phyloP scores from a whole-genome alignment of 2,329 filamentous ascomycete species.

The Fusarium incarnatum region DNA sequence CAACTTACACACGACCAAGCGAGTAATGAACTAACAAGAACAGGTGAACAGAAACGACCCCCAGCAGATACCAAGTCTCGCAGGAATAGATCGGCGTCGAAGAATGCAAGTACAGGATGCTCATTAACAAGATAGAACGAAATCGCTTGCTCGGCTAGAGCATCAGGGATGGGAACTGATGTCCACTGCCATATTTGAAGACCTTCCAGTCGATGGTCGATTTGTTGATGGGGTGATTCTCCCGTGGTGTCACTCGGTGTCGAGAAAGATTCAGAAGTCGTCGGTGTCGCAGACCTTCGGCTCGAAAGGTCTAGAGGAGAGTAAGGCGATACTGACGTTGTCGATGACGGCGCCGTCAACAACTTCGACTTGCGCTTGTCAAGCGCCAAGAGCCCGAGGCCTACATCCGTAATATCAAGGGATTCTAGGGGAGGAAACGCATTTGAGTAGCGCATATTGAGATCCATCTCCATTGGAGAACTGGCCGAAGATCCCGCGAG shows the following conservation, averaged over 20 bases:
- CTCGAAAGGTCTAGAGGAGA: not conserved
- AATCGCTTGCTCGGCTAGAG: conserved; percentile 2
- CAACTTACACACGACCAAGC: conserved; percentile 25
- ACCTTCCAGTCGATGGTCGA: not conserved
- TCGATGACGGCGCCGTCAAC: not conserved
- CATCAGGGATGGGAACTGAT: not conserved
- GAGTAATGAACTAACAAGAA: conserved; percentile 19
- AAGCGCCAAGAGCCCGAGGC: not conserved
- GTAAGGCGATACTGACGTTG: not conserved
- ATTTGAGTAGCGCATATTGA: conserved; percentile 11
- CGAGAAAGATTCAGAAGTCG: not conserved
- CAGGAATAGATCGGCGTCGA: conserved; percentile 13
- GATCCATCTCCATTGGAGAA: not conserved
- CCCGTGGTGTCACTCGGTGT: not conserved
- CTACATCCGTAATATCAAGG: not conserved
- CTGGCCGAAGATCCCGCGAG: not conserved
- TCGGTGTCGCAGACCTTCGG: not conserved
- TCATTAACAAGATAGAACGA: conserved; percentile 19
- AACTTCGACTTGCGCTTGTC: not conserved
- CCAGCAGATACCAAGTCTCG: not conserved
- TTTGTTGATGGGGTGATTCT: not conserved
- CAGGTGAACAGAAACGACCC: conserved; percentile 11
- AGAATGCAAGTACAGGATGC: conserved; percentile 15
- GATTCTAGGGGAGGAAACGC: not conserved
- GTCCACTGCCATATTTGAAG: conserved; percentile 26